These are phyloP conservation scores for Pythium angustatum DNA, from an alignment of 352 stramenopile genomes.

Conservation along the genomic window DNA sequence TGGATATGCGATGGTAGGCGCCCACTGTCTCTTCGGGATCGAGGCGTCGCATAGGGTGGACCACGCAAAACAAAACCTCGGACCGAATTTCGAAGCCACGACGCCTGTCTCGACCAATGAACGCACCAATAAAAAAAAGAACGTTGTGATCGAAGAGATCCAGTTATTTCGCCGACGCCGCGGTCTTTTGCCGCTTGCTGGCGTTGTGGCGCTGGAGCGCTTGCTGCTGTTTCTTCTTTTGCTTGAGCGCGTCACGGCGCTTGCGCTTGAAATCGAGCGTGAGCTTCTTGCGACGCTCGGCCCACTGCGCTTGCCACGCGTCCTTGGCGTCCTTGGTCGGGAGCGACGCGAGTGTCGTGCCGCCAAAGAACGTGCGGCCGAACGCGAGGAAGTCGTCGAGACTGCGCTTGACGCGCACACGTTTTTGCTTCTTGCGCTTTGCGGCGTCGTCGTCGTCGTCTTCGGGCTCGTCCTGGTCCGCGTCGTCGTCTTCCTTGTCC, in stretches of 20 bases:
- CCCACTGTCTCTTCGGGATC: no score
- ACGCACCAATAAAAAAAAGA: no score
- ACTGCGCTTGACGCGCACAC: conserved; percentile 32
- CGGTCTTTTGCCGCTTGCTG: conserved; percentile 45
- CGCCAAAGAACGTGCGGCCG: conserved; percentile 45
- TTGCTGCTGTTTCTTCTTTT: conserved; percentile 73
- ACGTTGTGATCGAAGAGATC: neutral
- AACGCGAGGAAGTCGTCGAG: conserved; percentile 71
- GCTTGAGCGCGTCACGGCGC: conserved; percentile 70
- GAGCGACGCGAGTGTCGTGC: conserved; percentile 13
- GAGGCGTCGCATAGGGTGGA: no score
- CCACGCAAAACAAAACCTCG: no score
- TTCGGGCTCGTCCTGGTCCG: conserved; percentile 9
- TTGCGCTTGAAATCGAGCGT: conserved; percentile 85
- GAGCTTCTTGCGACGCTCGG: conserved; percentile 66
- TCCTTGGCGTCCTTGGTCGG: conserved; percentile 26
- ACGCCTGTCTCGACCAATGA: no score
- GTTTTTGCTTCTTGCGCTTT: conserved; percentile 37
- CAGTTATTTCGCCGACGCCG: conserved; percentile 1
- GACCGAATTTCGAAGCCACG: no score
- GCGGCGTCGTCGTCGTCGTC: conserved; percentile 20
- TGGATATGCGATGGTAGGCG: no score
- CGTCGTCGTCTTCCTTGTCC: conserved; percentile 31
- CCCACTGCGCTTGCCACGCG: conserved; percentile 38
- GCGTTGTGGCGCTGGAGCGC: conserved; percentile 27